Base-by-base conservation (phyloP, 2,329 filamentous ascomycete species). In the Xylaria sp. region DNA sequence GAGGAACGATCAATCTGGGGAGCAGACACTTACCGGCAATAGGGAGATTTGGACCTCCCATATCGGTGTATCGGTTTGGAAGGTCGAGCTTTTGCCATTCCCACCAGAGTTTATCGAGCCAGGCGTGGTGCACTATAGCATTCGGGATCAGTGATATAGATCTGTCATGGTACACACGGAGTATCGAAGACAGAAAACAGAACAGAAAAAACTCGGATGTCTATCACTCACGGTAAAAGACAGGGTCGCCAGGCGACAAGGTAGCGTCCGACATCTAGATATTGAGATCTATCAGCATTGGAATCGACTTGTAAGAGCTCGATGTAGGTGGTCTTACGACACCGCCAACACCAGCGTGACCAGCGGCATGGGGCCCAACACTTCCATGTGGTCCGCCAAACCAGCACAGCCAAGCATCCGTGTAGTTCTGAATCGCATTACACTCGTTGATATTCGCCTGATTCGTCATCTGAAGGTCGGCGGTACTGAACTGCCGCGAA, bases 171-270 rank as follows among this genome's bases (percentile, higher is more conserved):
- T 25, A 25, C 23, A 25, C 23, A 25, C 23, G 23, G 23, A 25
- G 23, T 25, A 25, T 25, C 23, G 23, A 25, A 25, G 23, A 25
- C 23, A 25, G 23, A 25, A 25, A 3, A 25, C 23, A 25, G 23
- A 25, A 25, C 23, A 1, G 23, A 25, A 25, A 25, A 25, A 25
- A 25, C 23, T 25, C 23, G 23, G 23, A 25, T 25, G 23, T 25
- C 23, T 25, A 25, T 25, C 23, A 25, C 54, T 57, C 6, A 57
- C 55, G 69, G 51, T 75, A 79, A 64, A 79, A 79, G 9, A 78
- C 25, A 0, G 78, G 78, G 60, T 78, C 77, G 85, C 86, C 23
- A 0, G 76, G 74, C 25, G 60, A 66, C 32, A 62, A 65, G 20
- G 65, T 72, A 20, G 68, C 58, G 18, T 75, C 71, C 18, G 56